Evolutionary conservation across 768 basidiomycete genomes (phyloP).

Genomic region (Russula sp.): DNA sequence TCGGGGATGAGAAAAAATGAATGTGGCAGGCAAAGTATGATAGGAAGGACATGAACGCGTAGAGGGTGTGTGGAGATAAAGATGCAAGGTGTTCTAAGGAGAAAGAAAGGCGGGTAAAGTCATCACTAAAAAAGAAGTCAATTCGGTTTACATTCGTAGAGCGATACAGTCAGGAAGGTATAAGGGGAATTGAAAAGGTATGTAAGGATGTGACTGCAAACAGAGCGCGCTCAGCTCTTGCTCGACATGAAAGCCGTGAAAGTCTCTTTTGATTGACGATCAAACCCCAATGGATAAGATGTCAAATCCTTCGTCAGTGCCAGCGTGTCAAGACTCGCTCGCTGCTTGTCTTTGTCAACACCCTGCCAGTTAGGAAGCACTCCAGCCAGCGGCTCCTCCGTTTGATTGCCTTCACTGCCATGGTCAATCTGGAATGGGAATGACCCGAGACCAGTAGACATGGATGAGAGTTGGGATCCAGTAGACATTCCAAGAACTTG

Average conservation of each 20-base stretch:
- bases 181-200: background rate
- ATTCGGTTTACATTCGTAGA: slow-evolving; percentile 9
- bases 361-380: background rate
- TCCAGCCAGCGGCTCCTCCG: background rate
- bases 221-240: background rate
- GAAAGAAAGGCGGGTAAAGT: background rate
- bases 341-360: slow-evolving; percentile 38
- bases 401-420: slow-evolving; percentile 30
- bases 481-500: slow-evolving; percentile 64
- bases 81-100: background rate
- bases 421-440: slow-evolving; percentile 85
- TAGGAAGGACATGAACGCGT: background rate
- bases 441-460: slow-evolving; percentile 72
- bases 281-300: slow-evolving; percentile 76
- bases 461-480: slow-evolving; percentile 68
- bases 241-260: slow-evolving; percentile 6
- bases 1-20: background rate
- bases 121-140: background rate
- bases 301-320: slow-evolving; percentile 77
- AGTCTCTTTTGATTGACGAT: slow-evolving; percentile 27
- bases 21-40: background rate
- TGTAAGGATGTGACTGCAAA: background rate
- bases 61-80: background rate
- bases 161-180: slow-evolving; percentile 7
- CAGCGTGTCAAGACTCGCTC: slow-evolving; percentile 80